phyloP scores from a whole-genome alignment of 805 yeast genomes.

The Diddensiella santjacobensis region DNA sequence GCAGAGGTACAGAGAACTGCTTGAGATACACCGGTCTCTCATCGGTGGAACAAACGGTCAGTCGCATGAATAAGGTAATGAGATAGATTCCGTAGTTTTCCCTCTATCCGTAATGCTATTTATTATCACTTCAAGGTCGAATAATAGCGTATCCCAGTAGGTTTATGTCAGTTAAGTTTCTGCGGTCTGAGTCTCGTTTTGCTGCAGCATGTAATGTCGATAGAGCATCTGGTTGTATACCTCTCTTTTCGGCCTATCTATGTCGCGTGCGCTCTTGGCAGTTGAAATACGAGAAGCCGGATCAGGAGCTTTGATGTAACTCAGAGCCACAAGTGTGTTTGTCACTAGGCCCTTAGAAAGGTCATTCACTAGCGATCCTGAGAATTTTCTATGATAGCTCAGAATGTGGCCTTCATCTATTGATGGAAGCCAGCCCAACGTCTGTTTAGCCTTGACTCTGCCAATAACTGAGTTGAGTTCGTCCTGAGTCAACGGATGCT shows the following conservation, averaged over 20 bases:
- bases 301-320: neutral
- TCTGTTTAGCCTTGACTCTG: slow-evolving; percentile 5
- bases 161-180: no score
- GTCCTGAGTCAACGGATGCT: neutral
- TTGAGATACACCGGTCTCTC: neutral
- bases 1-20: slow-evolving; percentile 19
- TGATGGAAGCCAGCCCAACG: slow-evolving; percentile 9
- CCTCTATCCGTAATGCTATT: no score
- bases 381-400: slow-evolving; percentile 2
- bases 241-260: neutral
- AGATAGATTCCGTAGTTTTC: no score
- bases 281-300: neutral
- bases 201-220: neutral
- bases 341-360: neutral
- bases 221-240: neutral
- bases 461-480: neutral
- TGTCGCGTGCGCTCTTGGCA: neutral
- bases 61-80: no score
- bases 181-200: no score
- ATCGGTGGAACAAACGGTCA: no score
- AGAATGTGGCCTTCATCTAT: slow-evolving; percentile 1
- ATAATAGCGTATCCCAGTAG: no score
- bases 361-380: neutral
- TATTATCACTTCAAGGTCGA: no score
- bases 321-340: neutral